Conservation (phyloP, 176 grass and related monocot species). For the Carex kokanica region DNA sequence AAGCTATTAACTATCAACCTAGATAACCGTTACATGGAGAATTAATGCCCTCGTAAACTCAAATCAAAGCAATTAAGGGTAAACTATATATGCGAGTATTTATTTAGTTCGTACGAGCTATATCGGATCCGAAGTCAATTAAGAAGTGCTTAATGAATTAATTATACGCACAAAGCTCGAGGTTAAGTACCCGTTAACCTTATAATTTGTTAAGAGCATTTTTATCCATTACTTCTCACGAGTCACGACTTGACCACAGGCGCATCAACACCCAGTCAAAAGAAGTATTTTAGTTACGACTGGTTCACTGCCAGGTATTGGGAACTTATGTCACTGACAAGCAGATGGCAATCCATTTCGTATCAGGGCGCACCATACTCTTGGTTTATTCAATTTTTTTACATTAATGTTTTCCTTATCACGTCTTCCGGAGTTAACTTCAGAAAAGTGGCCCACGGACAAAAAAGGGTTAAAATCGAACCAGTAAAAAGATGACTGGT, state of each 20-base stretch:
- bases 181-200: not conserved
- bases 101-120: constrained; percentile 1
- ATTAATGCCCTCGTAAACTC: constrained; percentile 24
- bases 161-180: not conserved
- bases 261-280: not conserved
- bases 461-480: no score
- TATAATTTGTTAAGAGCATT: not conserved
- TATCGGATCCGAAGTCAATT: not conserved
- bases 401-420: no score
- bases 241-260: constrained; percentile 14
- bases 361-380: no score
- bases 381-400: no score
- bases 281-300: no score
- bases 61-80: constrained; percentile 16
- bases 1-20: constrained; percentile 10
- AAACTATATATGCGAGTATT: not conserved
- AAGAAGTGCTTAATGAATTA: not conserved
- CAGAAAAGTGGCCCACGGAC: no score
- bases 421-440: no score
- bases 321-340: no score
- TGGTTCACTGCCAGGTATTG: no score
- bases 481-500: no score
- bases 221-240: not conserved
- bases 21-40: constrained; percentile 20
- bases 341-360: no score